These are phyloP conservation scores for Paraphaeosphaeria sporulosa DNA, from an alignment of 2,329 filamentous ascomycete species.

Conservation along the genomic window DNA sequence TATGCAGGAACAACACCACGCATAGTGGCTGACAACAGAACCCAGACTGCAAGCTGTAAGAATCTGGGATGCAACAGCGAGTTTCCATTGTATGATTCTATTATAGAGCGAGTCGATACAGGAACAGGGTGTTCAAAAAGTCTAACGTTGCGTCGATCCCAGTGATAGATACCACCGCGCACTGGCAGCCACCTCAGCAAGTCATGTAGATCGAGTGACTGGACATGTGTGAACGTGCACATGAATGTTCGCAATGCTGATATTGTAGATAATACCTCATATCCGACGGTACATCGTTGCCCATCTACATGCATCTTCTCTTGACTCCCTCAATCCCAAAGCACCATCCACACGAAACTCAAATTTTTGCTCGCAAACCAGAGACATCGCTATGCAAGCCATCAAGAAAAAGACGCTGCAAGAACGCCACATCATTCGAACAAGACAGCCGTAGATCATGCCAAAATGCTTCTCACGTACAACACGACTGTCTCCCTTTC, in stretches of 20 bases:
- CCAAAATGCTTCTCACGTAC: slow-evolving; percentile 2
- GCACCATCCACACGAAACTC: background rate
- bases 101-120: too few relatives aligned
- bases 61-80: too few relatives aligned
- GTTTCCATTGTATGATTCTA: too few relatives aligned
- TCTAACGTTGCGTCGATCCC: too few relatives aligned
- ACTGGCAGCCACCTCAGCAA: background rate
- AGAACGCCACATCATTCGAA: background rate
- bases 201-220: background rate
- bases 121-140: too few relatives aligned
- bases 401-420: slow-evolving; percentile 5
- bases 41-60: too few relatives aligned
- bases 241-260: background rate
- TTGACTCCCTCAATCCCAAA: background rate
- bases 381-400: slow-evolving; percentile 11
- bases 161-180: too few relatives aligned
- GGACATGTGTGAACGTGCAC: background rate
- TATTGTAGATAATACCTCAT: background rate
- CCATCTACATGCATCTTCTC: background rate
- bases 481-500: background rate
- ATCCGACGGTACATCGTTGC: background rate
- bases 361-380: slow-evolving; percentile 3
- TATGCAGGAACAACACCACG: slow-evolving; percentile 1
- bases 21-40: too few relatives aligned
- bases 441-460: slow-evolving; percentile 6